Percentiles rank a stretch among this genome's conserved stretches.
These are phyloP conservation scores for Cystofilobasidium macerans DNA, from an alignment of 768 basidiomycete genomes.

Conservation along the genomic window DNA sequence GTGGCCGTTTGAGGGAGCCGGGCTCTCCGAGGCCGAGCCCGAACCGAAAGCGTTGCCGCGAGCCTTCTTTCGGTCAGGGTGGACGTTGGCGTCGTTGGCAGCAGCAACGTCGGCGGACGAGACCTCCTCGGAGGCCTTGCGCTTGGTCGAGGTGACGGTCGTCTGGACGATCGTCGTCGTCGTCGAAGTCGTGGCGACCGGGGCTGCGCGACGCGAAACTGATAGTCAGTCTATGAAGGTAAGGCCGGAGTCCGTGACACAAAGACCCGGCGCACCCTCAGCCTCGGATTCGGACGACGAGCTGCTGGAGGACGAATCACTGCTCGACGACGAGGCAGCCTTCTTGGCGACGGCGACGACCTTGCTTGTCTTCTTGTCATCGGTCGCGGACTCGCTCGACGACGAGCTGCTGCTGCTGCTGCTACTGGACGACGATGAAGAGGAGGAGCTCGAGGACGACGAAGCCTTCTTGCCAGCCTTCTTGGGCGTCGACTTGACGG, in stretches of 20 bases:
- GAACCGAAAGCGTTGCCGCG: background rate
- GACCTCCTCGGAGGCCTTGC: conserved; percentile 16
- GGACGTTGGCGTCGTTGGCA: background rate
- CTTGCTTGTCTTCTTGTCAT: conserved; percentile 6
- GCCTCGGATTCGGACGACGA: conserved; percentile 26
- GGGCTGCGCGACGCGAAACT: background rate
- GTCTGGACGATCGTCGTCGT: background rate
- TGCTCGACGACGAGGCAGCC: conserved; percentile 6
- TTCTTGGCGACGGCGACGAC: conserved; percentile 7
- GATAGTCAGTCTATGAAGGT: background rate
- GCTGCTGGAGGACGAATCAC: background rate
- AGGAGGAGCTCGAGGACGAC: background rate
- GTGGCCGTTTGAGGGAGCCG: background rate
- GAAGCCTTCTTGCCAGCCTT: conserved; percentile 2
- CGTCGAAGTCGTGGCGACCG: conserved; percentile 4
- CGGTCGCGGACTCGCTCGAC: background rate
- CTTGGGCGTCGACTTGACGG: conserved; percentile 12
- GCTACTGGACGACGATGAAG: background rate
- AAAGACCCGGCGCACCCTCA: background rate
- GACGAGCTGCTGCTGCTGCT: conserved; percentile 4
- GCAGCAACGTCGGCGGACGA: background rate
- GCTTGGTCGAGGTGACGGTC: conserved; percentile 15
- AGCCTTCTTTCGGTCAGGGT: conserved; percentile 14
- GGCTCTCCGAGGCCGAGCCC: background rate
- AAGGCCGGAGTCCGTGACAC: too few species aligned